A percentile compares a stretch with the other conserved stretches of the same genome.
phyloP scores from a whole-genome alignment of 169 alveolate species.

The Cryptosporidium andersoni region DNA sequence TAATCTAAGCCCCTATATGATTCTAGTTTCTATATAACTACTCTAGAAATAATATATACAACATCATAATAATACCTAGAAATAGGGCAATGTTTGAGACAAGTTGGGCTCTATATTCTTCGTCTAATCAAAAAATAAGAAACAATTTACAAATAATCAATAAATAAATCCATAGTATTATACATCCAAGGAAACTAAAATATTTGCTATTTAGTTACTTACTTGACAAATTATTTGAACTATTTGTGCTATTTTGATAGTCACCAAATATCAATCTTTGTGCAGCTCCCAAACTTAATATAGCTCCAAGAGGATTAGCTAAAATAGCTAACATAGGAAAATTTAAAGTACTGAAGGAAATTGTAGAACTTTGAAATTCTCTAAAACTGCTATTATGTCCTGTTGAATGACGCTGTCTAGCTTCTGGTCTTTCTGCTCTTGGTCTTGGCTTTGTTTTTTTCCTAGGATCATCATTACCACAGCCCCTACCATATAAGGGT shows the following conservation, averaged over 20 bases:
- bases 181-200: neutral
- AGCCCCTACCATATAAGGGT: conserved; percentile 89
- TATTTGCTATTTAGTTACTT: neutral
- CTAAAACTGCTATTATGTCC: neutral
- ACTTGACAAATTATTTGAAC: too few species aligned
- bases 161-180: too few species aligned
- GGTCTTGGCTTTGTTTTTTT: conserved; percentile 69
- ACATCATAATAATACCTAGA: conserved; percentile 57
- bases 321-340: conserved; percentile 31
- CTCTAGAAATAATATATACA: conserved; percentile 54
- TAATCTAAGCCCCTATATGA: too few species aligned
- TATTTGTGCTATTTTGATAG: conserved; percentile 8
- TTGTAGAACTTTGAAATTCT: conserved; percentile 6
- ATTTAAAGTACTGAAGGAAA: conserved; percentile 10
- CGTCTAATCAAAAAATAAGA: neutral
- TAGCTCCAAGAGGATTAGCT: conserved; percentile 46
- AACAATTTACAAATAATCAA: too few species aligned
- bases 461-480: conserved; percentile 81
- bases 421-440: conserved; percentile 70
- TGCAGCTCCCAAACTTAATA: conserved; percentile 30
- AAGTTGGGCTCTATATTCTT: conserved; percentile 35
- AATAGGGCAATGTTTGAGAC: conserved; percentile 40
- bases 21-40: neutral
- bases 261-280: conserved; percentile 38
- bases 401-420: conserved; percentile 42